Evolutionary conservation across 495 filamentous ascomycete genomes (phyloP).

Genomic region (Glonium stellatum): DNA sequence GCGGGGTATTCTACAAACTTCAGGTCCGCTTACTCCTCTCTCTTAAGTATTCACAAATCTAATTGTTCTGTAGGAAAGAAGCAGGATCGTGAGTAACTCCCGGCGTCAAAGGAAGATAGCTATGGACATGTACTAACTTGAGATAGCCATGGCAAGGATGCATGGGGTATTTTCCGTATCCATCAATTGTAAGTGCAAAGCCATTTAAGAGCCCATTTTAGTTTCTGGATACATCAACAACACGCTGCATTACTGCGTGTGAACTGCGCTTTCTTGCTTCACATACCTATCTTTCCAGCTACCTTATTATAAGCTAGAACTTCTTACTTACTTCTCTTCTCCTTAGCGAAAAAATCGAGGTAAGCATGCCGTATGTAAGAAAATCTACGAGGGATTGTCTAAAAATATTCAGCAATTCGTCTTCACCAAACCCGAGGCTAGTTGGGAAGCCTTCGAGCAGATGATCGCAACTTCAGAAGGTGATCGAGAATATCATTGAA

Average conservation of each 20-base stretch:
- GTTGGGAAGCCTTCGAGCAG: slow-evolving; percentile 64
- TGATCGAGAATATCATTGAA: neutral
- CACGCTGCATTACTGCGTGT: too few relatives aligned
- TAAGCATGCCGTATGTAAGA: neutral
- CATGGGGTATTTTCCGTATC: slow-evolving; percentile 96
- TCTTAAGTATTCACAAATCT: neutral
- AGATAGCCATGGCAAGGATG: slow-evolving; percentile 53
- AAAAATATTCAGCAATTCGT: slow-evolving; percentile 83
- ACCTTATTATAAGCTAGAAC: too few relatives aligned
- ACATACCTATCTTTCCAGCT: too few relatives aligned
- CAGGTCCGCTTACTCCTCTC: neutral
- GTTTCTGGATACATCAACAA: too few relatives aligned
- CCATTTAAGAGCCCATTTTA: too few relatives aligned
- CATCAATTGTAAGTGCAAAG: slow-evolving; percentile 62
- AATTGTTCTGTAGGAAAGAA: slow-evolving; percentile 59
- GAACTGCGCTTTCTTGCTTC: too few relatives aligned
- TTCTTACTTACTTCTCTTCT: neutral
- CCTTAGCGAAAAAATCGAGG: neutral
- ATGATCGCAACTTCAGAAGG: slow-evolving; percentile 2
- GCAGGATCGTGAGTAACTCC: slow-evolving; percentile 54
- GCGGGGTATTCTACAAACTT: slow-evolving; percentile 94
- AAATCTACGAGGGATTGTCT: neutral
- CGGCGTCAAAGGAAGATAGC: slow-evolving; percentile 44
- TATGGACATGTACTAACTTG: neutral
- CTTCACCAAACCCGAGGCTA: slow-evolving; percentile 85